Evolutionary conservation across 2,329 filamentous ascomycete genomes (phyloP), one percentile per base, ranked within the genome.

Genomic region (Penicillium sp.): DNA sequence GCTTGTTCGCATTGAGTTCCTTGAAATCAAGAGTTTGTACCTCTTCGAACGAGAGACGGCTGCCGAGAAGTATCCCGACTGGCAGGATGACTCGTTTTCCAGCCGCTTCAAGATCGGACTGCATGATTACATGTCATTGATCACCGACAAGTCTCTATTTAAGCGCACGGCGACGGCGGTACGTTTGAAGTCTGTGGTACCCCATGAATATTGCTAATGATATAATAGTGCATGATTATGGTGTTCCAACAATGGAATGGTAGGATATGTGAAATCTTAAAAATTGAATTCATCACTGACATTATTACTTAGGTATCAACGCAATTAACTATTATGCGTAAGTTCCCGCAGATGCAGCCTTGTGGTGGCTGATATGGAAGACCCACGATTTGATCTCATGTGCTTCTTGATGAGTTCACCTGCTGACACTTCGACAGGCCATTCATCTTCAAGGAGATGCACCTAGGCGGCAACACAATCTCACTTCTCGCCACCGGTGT

Each of bases 1-100:
- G 55, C 81, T 90, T 0, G 85, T 92, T 44, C 83, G 88, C 60
- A 80, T 92, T 2, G 89, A 92, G 66, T 91, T 87, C 68, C 81
- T 91, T 15, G 89, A 92, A 70, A 91, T 92, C 73, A 89, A 90
- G 70, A 88, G 89, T 0, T 85, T 91, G 69, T 86, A 84, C 0
- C 71, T 88, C 11, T 93, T 92, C 61, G 89, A 92, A 75, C 88
- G 89, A 70, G 82, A 85, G 33, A 85, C 83, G 0, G 78, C 87
- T 3, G 82, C 82, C 0, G 85, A 88, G 65, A 79, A 86, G 43
- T 91, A 89, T 69, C 89, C 89, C 0, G 77, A 87, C 23, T 78
- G 88, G 16, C 78, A 81, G 9, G 81, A 87, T 60, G 80, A 81
- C 46, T 88, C 84, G 0, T 75, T 79, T 7, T 83, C 81, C 81